A percentile compares a stretch with the other conserved stretches of the same genome.
Conservation (phyloP, 1,139 yeast species). For the Lodderomyces metapsilosis region DNA sequence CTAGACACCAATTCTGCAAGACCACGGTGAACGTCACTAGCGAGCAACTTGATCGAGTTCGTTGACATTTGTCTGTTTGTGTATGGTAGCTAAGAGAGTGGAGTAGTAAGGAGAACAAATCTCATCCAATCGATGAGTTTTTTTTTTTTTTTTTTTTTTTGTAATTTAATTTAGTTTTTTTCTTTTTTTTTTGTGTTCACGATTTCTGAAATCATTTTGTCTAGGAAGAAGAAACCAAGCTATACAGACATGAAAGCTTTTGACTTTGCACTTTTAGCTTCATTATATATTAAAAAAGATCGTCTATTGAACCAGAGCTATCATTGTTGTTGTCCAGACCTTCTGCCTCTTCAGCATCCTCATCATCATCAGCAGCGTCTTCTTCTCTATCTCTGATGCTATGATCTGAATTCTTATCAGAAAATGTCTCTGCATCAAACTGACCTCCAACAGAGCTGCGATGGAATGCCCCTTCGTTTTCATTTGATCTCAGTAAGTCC, state of each 20-base stretch:
- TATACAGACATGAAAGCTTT: too few relatives aligned
- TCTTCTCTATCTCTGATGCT: slow-evolving; percentile 14
- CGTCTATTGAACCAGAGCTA: slow-evolving; percentile 17
- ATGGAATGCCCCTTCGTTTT: slow-evolving; percentile 21
- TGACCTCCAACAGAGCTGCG: slow-evolving; percentile 1
- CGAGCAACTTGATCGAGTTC: slow-evolving; percentile 82
- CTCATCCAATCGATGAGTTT: too few relatives aligned
- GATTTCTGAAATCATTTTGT: too few relatives aligned
- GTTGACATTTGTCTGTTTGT: slow-evolving; percentile 52
- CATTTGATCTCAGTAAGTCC: slow-evolving; percentile 49
- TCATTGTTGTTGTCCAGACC: slow-evolving; percentile 11
- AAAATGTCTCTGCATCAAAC: not conserved
- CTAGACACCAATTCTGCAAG: slow-evolving; percentile 74
- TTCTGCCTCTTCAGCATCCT: slow-evolving; percentile 26
- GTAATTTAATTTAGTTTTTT: too few relatives aligned
- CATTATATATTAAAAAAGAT: not conserved
- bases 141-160: too few relatives aligned
- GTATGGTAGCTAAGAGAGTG: not conserved
- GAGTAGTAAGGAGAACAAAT: too few relatives aligned
- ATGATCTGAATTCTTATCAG: slow-evolving; percentile 21
- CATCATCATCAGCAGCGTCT: slow-evolving; percentile 28
- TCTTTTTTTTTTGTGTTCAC: too few relatives aligned
- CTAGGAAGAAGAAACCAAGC: too few relatives aligned
- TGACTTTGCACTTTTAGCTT: too few relatives aligned
- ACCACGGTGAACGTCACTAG: slow-evolving; percentile 91